Conservation (phyloP, 2,329 filamentous ascomycete genomes). For the Calonectria montana region DNA sequence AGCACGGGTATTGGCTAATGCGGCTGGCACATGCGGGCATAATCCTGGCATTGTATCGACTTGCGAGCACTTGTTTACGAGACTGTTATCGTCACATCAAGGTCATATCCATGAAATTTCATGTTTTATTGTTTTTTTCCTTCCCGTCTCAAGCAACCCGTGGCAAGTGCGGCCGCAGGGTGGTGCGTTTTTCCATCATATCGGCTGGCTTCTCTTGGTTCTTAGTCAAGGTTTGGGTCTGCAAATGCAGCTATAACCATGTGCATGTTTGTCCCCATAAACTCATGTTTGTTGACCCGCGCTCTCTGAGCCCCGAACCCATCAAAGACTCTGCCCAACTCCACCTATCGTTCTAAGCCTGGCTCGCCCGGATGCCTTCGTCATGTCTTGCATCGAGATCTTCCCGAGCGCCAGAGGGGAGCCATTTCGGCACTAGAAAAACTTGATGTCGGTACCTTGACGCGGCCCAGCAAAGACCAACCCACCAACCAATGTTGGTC, state of each 20-base stretch:
- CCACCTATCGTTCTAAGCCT: conserved; percentile 33
- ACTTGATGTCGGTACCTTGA: conserved; percentile 26
- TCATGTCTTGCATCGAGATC: conserved; percentile 46
- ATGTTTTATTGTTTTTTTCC: background rate
- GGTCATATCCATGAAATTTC: conserved; percentile 35
- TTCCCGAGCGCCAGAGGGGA: conserved; percentile 41
- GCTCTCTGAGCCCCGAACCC: background rate
- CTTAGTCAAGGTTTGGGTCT: background rate
- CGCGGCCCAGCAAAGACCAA: conserved; percentile 22
- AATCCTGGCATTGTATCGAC: conserved; percentile 35
- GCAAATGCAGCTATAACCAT: background rate
- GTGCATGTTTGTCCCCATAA: background rate
- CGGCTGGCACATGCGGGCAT: conserved; percentile 34
- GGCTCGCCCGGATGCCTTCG: conserved; percentile 29
- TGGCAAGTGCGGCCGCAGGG: conserved; percentile 27
- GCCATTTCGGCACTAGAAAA: conserved; percentile 40
- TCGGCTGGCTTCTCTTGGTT: background rate
- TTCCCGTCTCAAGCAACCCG: conserved; percentile 30
- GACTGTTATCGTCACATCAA: conserved; percentile 34
- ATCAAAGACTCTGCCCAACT: conserved; percentile 10
- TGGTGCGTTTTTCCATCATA: background rate
- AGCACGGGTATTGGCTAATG: conserved; percentile 37
- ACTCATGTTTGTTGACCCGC: conserved; percentile 5
- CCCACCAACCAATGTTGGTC: conserved; percentile 22
- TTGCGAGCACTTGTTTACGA: conserved; percentile 36